A percentile compares a stretch with the other conserved stretches of the same genome.
phyloP scores from a whole-genome alignment of 805 yeast genomes.

The Tetrapisispora nanseiensis region DNA sequence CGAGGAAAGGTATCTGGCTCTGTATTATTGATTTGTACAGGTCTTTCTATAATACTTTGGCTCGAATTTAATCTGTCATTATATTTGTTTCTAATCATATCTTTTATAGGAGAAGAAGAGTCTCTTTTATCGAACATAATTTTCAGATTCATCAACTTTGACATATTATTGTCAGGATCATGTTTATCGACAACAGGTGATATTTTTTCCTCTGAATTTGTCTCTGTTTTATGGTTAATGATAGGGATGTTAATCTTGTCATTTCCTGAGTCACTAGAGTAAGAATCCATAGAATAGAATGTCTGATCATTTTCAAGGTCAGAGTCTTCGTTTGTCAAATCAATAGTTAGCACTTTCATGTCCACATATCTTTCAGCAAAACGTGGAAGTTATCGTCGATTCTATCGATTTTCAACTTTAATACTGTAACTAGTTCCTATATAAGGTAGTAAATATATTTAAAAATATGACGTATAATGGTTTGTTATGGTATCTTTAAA shows the following conservation, averaged over 20 bases:
- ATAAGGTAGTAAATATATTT: too few species aligned
- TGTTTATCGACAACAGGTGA: neutral
- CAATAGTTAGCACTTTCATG: neutral
- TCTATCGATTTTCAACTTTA: too few species aligned
- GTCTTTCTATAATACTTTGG: neutral
- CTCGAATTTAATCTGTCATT: neutral
- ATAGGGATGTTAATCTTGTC: too few species aligned
- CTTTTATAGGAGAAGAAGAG: slow-evolving; percentile 2
- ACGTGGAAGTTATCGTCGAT: too few species aligned
- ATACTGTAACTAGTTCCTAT: too few species aligned
- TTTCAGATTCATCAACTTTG: neutral
- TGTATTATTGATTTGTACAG: too few species aligned
- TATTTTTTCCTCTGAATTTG: too few species aligned
- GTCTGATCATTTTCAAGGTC: slow-evolving; percentile 1
- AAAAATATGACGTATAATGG: too few species aligned
- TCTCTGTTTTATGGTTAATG: too few species aligned
- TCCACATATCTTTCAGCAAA: neutral
- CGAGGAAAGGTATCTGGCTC: too few species aligned
- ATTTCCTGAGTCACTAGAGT: neutral
- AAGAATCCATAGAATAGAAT: neutral
- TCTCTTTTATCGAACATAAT: neutral
- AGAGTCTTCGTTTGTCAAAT: slow-evolving; percentile 1
- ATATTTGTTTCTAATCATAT: neutral
- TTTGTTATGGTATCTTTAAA: too few species aligned
- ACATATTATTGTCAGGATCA: neutral